Conservation (phyloP, 106 monocot species). For the Iris macrosiphon region DNA sequence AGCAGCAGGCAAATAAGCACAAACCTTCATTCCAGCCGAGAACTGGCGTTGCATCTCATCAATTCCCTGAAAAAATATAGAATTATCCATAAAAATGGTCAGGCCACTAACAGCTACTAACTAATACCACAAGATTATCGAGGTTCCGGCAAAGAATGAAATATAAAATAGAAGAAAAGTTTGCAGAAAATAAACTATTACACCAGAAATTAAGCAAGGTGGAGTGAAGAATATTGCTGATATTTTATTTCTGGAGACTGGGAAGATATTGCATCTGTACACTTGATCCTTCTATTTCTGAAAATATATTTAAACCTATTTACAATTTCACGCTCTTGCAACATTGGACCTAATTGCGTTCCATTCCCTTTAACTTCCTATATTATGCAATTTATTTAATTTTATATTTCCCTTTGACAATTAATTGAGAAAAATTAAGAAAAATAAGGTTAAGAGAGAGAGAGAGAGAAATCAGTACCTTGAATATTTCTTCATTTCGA, state of each 20-base stretch:
- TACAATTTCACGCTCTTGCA: not conserved
- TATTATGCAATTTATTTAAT: no score
- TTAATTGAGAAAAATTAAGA: not conserved
- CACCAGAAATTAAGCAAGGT: no score
- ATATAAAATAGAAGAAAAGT: no score
- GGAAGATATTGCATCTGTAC: no score
- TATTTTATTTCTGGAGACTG: no score
- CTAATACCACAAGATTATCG: not conserved
- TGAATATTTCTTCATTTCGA: conserved; percentile 9
- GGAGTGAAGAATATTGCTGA: no score
- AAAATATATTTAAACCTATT: not conserved
- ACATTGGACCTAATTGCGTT: not conserved
- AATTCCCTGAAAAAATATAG: conserved; percentile 13
- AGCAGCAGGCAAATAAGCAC: not conserved
- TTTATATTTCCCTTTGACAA: not conserved
- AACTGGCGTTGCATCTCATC: conserved; percentile 14
- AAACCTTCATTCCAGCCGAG: conserved; percentile 27
- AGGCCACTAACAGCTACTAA: not conserved
- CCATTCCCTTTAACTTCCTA: no score
- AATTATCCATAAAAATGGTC: not conserved
- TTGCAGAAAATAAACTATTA: not conserved
- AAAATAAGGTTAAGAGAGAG: not conserved
- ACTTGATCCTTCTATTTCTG: no score
- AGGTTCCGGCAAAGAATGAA: not conserved
- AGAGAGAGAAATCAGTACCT: not conserved